These are phyloP conservation scores for Hymenoscyphus fructigenus DNA, from an alignment of 2,329 filamentous ascomycete species.

Conservation along the genomic window DNA sequence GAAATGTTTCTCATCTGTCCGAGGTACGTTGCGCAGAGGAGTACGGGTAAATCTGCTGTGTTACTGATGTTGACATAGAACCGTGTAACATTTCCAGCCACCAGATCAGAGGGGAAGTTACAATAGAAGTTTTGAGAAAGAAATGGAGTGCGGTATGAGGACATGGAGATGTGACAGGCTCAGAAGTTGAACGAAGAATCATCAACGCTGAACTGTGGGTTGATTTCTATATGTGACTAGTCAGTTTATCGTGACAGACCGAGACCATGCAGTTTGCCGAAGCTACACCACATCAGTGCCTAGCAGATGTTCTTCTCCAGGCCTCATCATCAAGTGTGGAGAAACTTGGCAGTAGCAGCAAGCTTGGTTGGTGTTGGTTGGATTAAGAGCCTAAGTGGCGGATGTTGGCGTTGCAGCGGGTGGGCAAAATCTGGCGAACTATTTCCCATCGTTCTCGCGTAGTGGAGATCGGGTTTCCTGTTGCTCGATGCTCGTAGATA, in stretches of 20 bases:
- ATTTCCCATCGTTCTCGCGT: too few relatives aligned
- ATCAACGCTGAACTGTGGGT: not conserved
- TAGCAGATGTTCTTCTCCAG: too few relatives aligned
- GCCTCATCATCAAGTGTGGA: not conserved
- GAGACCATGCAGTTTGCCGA: not conserved
- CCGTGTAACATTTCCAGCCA: not conserved
- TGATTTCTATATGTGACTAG: not conserved
- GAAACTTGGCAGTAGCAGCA: not conserved
- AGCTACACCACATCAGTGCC: too few relatives aligned
- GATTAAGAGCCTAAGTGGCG: not conserved
- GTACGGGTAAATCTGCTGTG: not conserved
- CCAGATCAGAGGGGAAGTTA: not conserved
- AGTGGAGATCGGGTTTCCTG: too few relatives aligned
- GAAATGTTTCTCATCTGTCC: slow-evolving; percentile 1
- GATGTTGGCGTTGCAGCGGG: not conserved
- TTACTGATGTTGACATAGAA: not conserved
- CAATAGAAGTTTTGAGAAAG: not conserved
- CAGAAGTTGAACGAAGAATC: not conserved
- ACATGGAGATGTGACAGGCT: not conserved
- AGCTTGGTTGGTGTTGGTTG: not conserved
- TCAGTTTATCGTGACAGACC: not conserved
- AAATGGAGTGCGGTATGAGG: too few relatives aligned
- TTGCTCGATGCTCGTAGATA: too few relatives aligned
- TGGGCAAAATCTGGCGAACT: not conserved
- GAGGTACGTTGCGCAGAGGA: slow-evolving; percentile 3